Conservation (phyloP, 2,329 filamentous ascomycete species). For the Fonsecaea erecta region DNA sequence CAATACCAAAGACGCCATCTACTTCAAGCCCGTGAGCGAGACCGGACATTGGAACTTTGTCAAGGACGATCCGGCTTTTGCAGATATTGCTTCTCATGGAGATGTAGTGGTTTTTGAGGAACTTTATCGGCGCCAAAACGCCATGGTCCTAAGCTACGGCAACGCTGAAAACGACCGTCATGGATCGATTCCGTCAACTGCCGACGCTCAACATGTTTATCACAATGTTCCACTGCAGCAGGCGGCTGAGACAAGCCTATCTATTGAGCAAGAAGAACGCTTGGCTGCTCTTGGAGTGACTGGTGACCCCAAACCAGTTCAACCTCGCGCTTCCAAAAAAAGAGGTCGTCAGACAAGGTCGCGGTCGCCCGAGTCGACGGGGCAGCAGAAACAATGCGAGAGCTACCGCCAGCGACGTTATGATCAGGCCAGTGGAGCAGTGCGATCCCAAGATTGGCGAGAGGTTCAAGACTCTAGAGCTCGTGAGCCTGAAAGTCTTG, state of each 20-base stretch:
- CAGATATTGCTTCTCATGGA: constrained; percentile 2
- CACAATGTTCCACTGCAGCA: not conserved
- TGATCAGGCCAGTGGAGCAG: not conserved
- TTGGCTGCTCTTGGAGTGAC: not conserved
- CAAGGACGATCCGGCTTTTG: constrained; percentile 22
- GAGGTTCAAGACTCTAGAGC: not conserved
- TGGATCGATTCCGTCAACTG: not conserved
- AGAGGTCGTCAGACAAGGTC: not conserved
- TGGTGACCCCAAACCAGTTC: not conserved
- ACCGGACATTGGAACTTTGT: constrained; percentile 11
- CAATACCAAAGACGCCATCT: constrained; percentile 13
- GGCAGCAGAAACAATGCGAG: not conserved
- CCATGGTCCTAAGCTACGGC: not conserved
- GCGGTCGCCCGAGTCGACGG: not conserved
- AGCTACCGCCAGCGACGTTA: constrained; percentile 5
- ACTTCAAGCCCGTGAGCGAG: constrained; percentile 6
- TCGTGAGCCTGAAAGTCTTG: not conserved
- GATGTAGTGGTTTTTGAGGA: constrained; percentile 14
- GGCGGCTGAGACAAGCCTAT: not conserved
- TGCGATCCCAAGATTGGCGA: not conserved
- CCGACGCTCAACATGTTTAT: not conserved
- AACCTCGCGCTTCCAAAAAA: not conserved
- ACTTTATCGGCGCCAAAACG: constrained; percentile 1
- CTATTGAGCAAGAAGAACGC: constrained; percentile 9
- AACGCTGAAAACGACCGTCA: not conserved